Base-by-base conservation (phyloP, 345 rosid genomes). In the Citrus inodora region DNA sequence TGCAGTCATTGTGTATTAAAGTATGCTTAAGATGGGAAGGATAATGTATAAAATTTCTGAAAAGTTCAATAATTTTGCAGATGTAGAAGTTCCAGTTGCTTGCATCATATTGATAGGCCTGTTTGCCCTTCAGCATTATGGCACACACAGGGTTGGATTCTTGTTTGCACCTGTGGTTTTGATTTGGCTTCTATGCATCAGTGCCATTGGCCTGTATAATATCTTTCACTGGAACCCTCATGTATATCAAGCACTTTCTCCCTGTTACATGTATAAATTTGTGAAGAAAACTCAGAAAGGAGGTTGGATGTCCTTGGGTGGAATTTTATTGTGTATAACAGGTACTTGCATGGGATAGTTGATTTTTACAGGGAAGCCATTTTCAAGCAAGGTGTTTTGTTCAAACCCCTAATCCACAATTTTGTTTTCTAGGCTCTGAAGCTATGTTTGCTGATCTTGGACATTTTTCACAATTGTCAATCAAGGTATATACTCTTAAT, bases 361-460 rank as follows among this genome's bases (percentile, higher is more conserved):
- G 27, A 37, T 7, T 59, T 51, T 67, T 67, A 56, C 30, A 46
- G 46, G 70, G 53, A 19, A 62, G 10, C 55, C 65, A 40, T 83
- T 32, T 75, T 42, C 32, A 64, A 51, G 68, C 59, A 74, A 27
- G 56, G 25, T 24, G 55, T 1, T 59, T 40, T 28, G 46, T 46
- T 33, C 38, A 11, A 37, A 56, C 30, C 64, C 38, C 25, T 72
- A 76, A 79, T 53, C 7, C 33, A 48, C 6, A 21, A 55, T 25
- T 58, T 24, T 42, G 6, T 60, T 46, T 62, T 77, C 30, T 85
- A 92, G 94, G 97, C 63, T 92, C 98, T 1, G 98, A 94, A 83
- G 98, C 98, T 61, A 94, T 94, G 98, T 92, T 92, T 85, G 98
- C 98, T 32, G 97, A 94, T 89, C 98, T 92, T 7, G 98, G 98